Evolutionary conservation across 805 yeast species (phyloP), one percentile per base, ranked within the genome.

Genomic region (Hanseniaspora guilliermondii): DNA sequence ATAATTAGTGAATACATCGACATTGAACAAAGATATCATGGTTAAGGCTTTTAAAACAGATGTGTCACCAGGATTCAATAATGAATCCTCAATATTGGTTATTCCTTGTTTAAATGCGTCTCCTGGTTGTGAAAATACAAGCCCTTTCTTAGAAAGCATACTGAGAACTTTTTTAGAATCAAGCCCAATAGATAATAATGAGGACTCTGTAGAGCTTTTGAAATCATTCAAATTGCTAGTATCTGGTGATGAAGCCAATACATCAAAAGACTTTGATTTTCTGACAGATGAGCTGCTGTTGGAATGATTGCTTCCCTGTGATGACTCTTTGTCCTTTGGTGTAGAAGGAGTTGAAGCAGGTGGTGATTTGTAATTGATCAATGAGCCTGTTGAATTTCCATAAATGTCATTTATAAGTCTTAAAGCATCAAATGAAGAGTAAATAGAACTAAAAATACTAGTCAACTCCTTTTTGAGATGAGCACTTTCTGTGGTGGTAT

Each of bases 341-440:
- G 35, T 25, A 7, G 35, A 6, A 25, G 46, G 19, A 16, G 35
- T 17, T 42, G 46, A 42, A 8, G 16, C 14, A 27, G 22, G 12
- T 32, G 38, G 37, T 33, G 21, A 9, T 35, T 42, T 49, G 17
- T 37, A 17, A 19, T 33, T 41, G 6, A 49, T 24, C 14, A 37
- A 14, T 7, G 47, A 33, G 3, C 53, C 53, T 9, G 42, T 17
- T 9, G 48, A 25, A 16, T 53, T 53, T 4, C 56, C 56, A 42
- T 53, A 40, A 25, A 47, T 44, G 16, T 53, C 52, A 42, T 48
- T 53, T 19, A 47, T 42, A 27, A 32, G 50, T 48, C 37, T 55
- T 27, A 33, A 48, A 47, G 53, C 38, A 42, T 48, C 52, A 36
- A 54, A 54, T 7, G 53, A 47, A 27, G 46, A 40, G 24, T 48